Evolutionary conservation across 1,284 basidiomycete genomes (phyloP).

Genomic region (Ceratobasidium sp.): DNA sequence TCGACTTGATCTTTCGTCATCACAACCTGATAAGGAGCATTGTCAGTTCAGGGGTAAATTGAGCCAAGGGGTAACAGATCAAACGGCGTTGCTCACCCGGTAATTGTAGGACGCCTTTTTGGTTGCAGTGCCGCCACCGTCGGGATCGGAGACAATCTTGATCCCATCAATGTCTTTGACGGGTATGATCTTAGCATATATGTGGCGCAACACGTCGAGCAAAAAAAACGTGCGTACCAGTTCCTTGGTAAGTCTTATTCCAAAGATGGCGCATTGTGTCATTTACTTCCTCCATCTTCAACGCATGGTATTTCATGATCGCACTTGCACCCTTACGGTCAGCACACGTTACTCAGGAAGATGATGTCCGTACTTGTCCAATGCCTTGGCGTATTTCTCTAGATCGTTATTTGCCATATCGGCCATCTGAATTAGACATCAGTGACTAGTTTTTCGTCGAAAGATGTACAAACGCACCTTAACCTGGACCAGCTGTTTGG

Average conservation of each 20-base stretch:
- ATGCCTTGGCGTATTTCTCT: constrained; percentile 95
- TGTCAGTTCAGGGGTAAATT: constrained; percentile 44
- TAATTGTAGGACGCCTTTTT: constrained; percentile 98
- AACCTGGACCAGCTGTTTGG: constrained; percentile 90
- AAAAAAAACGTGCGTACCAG: constrained; percentile 60
- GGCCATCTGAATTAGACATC: constrained; percentile 67
- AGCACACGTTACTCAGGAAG: not conserved
- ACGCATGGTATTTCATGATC: constrained; percentile 97
- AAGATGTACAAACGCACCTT: constrained; percentile 64
- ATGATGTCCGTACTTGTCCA: constrained; percentile 78
- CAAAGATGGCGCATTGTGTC: constrained; percentile 95
- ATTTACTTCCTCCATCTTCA: constrained; percentile 99
- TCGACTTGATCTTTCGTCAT: constrained; percentile 99
- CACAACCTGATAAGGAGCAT: constrained; percentile 69
- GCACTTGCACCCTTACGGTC: constrained; percentile 63
- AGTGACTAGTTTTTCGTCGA: constrained; percentile 30
- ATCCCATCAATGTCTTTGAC: constrained; percentile 93
- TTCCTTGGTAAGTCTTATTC: constrained; percentile 99
- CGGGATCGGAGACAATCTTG: constrained; percentile 92
- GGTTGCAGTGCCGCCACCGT: constrained; percentile 67
- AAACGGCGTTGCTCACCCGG: constrained; percentile 64
- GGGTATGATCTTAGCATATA: not conserved
- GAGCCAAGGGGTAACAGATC: constrained; percentile 38
- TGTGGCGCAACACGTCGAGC: not conserved
- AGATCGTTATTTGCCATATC: constrained; percentile 95